Evolutionary conservation across 2,329 filamentous ascomycete genomes (phyloP), one percentile per base, ranked within the genome.

Genomic region (Pseudogymnoascus sp.): DNA sequence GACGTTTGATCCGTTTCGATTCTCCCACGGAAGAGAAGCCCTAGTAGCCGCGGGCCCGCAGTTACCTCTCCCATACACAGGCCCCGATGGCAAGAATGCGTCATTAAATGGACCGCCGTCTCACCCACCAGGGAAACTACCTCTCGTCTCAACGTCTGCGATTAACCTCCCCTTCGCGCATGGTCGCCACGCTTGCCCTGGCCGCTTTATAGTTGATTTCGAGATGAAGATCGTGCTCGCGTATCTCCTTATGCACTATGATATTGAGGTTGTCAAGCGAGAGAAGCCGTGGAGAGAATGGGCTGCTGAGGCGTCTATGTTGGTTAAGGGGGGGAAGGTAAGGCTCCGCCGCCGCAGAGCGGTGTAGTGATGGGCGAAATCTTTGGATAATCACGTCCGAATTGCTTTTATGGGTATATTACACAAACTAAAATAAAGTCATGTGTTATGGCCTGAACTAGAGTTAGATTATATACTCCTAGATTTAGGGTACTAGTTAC

Each of bases 141-240:
- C 67, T 10, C 63, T 70, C 64, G 70, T 71, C 4, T 70, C 66
- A 4, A 73, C 70, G 2, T 67, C 66, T 23, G 62, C 64, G 2
- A 67, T 64, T 1, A 73, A 66, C 31, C 65, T 71, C 65, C 65
- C 64, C n/a, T 74, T 73, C 44, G 73, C 72, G 0, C 67, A 73
- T 53, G 72, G 72, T 28, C 65, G 62, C 19, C 70, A 73, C 65
- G 69, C 72, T 23, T 74, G 72, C 23, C 71, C 71, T 2, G 71
- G 71, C 0, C 64, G 71, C 8, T 72, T 70, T 57, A 65, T 71
- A 62, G 66, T 70, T n/a, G 67, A 65, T 17, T 67, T 69, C 19
- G 64, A 69, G 61, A 64, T 71, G 9, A 70, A 72, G 69, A 64
- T 71, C 47, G 38, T 70, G 15, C 13, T 70, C n/a, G 59, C 64